Percentiles rank a stretch among this genome's conserved stretches.
Conservation (phyloP, 2,329 filamentous ascomycete genomes). For the Colletotrichum zoysiae region DNA sequence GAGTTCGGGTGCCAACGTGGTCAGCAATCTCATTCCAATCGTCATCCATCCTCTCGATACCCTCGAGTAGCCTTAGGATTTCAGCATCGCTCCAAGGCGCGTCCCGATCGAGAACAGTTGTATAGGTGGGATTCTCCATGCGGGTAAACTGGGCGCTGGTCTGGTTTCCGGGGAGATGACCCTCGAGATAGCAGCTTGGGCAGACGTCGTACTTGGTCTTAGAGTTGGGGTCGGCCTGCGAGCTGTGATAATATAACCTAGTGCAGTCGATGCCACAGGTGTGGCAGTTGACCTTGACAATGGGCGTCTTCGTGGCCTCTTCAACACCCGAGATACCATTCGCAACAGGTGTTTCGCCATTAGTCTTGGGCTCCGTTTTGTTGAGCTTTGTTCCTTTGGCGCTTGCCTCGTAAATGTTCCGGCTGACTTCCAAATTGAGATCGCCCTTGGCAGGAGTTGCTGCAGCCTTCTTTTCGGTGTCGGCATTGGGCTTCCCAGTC, state of each 20-base stretch:
- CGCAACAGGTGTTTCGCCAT: constrained; percentile 76
- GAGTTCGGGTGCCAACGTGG: constrained; percentile 89
- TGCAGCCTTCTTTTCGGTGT: constrained; percentile 81
- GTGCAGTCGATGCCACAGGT: constrained; percentile 93
- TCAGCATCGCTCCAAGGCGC: constrained; percentile 93
- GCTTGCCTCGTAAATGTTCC: constrained; percentile 95
- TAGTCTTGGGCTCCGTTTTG: constrained; percentile 77
- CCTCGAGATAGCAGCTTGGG: constrained; percentile 89
- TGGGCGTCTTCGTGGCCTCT: constrained; percentile 73
- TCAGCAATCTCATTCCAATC: constrained; percentile 95
- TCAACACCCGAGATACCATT: constrained; percentile 74
- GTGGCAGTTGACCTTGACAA: constrained; percentile 83
- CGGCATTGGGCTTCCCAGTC: constrained; percentile 70
- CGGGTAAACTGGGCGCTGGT: constrained; percentile 86
- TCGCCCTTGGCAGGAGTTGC: constrained; percentile 80
- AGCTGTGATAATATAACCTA: constrained; percentile 70
- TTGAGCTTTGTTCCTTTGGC: constrained; percentile 81
- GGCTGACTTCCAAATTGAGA: constrained; percentile 90
- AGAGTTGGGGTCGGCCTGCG: constrained; percentile 68
- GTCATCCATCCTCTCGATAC: constrained; percentile 91
- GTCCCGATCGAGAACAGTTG: constrained; percentile 82
- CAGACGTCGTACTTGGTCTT: constrained; percentile 89
- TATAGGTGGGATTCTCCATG: constrained; percentile 89
- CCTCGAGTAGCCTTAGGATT: constrained; percentile 89
- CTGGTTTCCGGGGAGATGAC: constrained; percentile 83